A percentile compares a stretch with the other conserved stretches of the same genome.
Evolutionary conservation across 768 basidiomycete genomes (phyloP).

Genomic region (Brasilioporus rufonigricans): DNA sequence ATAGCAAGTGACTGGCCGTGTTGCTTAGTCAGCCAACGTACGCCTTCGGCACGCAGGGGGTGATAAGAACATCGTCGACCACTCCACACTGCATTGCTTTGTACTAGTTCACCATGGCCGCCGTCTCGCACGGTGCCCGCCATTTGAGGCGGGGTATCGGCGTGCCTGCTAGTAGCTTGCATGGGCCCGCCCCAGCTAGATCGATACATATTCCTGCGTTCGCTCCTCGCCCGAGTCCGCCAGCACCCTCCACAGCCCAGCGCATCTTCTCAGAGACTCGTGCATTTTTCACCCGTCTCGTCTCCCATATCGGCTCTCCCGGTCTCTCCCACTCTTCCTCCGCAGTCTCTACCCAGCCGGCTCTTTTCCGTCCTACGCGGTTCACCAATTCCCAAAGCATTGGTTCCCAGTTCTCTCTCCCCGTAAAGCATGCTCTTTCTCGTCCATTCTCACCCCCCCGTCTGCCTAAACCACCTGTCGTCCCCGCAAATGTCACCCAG

Average conservation of each 20-base stretch:
- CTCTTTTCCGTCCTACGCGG: constrained; percentile 14
- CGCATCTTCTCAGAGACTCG: constrained; percentile 52
- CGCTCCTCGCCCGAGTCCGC: constrained; percentile 15
- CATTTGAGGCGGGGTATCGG: constrained; percentile 27
- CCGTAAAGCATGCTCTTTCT: constrained; percentile 51
- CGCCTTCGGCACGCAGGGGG: constrained; percentile 6
- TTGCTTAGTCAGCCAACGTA: constrained; percentile 22
- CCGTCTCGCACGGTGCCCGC: constrained; percentile 25
- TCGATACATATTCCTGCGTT: constrained; percentile 46
- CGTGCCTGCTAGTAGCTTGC: background rate
- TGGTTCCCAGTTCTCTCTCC: constrained; percentile 55
- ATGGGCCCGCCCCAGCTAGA: constrained; percentile 23
- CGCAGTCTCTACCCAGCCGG: constrained; percentile 4
- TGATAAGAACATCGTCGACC: too few species aligned
- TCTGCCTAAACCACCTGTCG: constrained; percentile 54
- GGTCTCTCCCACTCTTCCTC: constrained; percentile 37
- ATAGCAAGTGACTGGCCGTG: too few species aligned
- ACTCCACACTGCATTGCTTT: too few species aligned
- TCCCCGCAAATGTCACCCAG: constrained; percentile 53
- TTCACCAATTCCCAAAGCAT: constrained; percentile 42
- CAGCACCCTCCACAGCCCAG: constrained; percentile 33
- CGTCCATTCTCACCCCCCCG: constrained; percentile 44
- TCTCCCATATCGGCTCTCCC: constrained; percentile 57
- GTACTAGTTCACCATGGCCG: constrained; percentile 15
- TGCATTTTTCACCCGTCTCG: constrained; percentile 52